These are phyloP conservation scores for Pestalotiopsis sp. DNA, from an alignment of 2,329 filamentous ascomycete genomes.

Conservation along the genomic window DNA sequence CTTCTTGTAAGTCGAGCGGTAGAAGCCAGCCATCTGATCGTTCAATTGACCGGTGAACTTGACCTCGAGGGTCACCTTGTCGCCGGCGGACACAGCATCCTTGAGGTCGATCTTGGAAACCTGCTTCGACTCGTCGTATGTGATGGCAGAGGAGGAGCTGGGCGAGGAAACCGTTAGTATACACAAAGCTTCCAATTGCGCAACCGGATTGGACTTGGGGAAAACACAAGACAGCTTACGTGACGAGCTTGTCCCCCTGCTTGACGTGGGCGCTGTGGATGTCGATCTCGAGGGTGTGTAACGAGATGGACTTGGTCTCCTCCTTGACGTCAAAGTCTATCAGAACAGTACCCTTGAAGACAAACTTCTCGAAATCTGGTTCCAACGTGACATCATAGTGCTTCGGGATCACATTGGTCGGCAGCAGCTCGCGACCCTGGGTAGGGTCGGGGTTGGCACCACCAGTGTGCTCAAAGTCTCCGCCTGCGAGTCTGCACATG, in stretches of 20 bases:
- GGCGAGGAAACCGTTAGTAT: slow-evolving; percentile 25
- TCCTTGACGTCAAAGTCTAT: slow-evolving; percentile 88
- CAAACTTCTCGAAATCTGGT: slow-evolving; percentile 85
- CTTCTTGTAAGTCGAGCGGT: slow-evolving; percentile 90
- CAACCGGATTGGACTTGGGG: background rate
- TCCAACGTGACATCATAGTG: slow-evolving; percentile 94
- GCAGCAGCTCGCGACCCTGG: slow-evolving; percentile 73
- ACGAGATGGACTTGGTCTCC: slow-evolving; percentile 79
- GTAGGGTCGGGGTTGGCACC: slow-evolving; percentile 61
- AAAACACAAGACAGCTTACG: slow-evolving; percentile 30
- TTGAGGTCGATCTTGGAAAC: slow-evolving; percentile 80
- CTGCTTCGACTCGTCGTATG: slow-evolving; percentile 79
- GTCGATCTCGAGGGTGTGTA: slow-evolving; percentile 86
- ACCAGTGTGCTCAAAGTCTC: slow-evolving; percentile 54
- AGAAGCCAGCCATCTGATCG: slow-evolving; percentile 97
- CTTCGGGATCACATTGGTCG: slow-evolving; percentile 85
- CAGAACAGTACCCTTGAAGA: slow-evolving; percentile 79
- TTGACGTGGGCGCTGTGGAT: slow-evolving; percentile 75
- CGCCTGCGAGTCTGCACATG: slow-evolving; percentile 69
- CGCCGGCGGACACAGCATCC: slow-evolving; percentile 70
- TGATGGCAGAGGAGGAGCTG: slow-evolving; percentile 66
- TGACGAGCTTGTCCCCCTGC: slow-evolving; percentile 55
- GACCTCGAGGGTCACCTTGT: slow-evolving; percentile 76
- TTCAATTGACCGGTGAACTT: slow-evolving; percentile 79
- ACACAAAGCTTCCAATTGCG: background rate